These are phyloP conservation scores for Entomortierella chlamydospora DNA, from an alignment of 192 early-diverging fungal genomes.

Conservation along the genomic window DNA sequence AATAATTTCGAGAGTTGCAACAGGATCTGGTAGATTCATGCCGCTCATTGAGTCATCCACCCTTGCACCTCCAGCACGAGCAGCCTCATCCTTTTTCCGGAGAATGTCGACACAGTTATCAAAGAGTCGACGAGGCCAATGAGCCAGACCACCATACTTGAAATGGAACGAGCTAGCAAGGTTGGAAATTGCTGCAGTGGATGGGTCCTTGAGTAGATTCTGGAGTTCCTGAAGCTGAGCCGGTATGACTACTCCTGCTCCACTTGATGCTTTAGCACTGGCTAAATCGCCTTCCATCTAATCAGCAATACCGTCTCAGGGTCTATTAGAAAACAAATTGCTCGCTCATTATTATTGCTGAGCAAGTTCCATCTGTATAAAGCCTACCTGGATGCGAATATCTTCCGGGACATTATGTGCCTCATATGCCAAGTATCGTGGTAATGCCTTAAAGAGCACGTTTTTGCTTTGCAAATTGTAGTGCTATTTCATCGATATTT, in stretches of 20 bases:
- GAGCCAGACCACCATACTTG: conserved; percentile 33
- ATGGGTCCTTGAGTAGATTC: conserved; percentile 14
- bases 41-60: conserved; percentile 1
- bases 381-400: conserved; percentile 27
- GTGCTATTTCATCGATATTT: conserved; percentile 5
- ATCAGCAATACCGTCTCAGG: neutral
- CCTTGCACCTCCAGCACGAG: neutral
- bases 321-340: too few species aligned
- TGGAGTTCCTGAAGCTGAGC: conserved; percentile 32
- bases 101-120: conserved; percentile 31
- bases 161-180: conserved; percentile 18
- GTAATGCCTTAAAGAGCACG: conserved; percentile 29
- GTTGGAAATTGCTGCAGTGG: conserved; percentile 18
- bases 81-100: conserved; percentile 17
- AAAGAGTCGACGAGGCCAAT: conserved; percentile 36
- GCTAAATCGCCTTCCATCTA: conserved; percentile 36
- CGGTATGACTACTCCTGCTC: conserved; percentile 12
- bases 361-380: too few species aligned
- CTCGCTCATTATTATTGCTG: too few species aligned
- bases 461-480: conserved; percentile 40
- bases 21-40: neutral
- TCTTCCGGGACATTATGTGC: conserved; percentile 45
- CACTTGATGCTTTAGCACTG: conserved; percentile 5
- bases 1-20: conserved; percentile 12
- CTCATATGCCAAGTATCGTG: conserved; percentile 35